Evolutionary conservation across 208 protist genomes (phyloP).

Genomic region (Angomonas deanei): DNA sequence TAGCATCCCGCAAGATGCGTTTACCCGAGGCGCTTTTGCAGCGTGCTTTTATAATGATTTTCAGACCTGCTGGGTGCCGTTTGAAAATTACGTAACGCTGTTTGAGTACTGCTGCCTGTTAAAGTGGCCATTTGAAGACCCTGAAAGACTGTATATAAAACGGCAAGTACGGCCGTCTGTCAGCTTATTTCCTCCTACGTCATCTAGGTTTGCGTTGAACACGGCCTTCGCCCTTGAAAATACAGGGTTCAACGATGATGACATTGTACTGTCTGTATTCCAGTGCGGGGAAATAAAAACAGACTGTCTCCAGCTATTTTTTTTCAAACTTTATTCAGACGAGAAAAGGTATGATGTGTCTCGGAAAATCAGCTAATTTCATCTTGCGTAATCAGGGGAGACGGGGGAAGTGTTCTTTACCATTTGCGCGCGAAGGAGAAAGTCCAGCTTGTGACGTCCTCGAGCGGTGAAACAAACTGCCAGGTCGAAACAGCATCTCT

Average conservation of each 20-base stretch:
- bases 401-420: slow-evolving; percentile 24
- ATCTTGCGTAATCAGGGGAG: slow-evolving; percentile 16
- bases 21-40: neutral
- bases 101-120: slow-evolving; percentile 41
- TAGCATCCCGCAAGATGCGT: slow-evolving; percentile 12
- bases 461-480: slow-evolving; percentile 18
- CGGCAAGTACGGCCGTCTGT: neutral
- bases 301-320: slow-evolving; percentile 16
- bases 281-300: neutral
- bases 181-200: neutral
- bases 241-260: slow-evolving; percentile 10
- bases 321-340: slow-evolving; percentile 18
- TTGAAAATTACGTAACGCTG: slow-evolving; percentile 48
- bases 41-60: slow-evolving; percentile 22
- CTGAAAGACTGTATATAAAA: slow-evolving; percentile 3
- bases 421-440: slow-evolving; percentile 25
- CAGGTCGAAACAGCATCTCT: slow-evolving; percentile 16
- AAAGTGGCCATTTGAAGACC: slow-evolving; percentile 57
- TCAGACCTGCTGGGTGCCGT: slow-evolving; percentile 42
- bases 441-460: slow-evolving; percentile 45
- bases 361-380: slow-evolving; percentile 36
- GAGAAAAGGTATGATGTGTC: slow-evolving; percentile 39
- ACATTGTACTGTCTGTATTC: slow-evolving; percentile 33
- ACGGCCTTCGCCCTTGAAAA: slow-evolving; percentile 36
- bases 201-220: neutral